Evolutionary conservation across 148 eudicot genomes (phyloP).

Genomic region (Amaranthus palmeri): DNA sequence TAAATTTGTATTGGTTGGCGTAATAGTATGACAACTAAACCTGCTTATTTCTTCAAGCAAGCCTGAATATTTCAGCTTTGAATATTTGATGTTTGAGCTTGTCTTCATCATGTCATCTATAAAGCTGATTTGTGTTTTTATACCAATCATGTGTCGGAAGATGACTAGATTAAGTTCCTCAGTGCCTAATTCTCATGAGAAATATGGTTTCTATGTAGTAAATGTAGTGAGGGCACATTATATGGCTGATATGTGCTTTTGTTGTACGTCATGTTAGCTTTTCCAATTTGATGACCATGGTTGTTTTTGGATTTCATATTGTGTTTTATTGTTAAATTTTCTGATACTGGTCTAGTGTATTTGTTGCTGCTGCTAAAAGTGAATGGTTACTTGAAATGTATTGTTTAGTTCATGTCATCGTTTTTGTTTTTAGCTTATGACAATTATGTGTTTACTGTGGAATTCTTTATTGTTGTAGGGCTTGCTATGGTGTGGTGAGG

Average conservation of each 20-base stretch:
- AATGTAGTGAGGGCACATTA: slow-evolving; percentile 23
- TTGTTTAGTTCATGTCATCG: no score
- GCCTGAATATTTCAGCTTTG: background rate
- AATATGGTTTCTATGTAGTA: slow-evolving; percentile 22
- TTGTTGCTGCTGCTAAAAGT: no score
- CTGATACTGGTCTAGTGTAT: no score
- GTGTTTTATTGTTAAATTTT: background rate
- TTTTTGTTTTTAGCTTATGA: no score
- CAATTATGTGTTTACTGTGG: no score
- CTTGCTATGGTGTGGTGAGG: slow-evolving; percentile 80
- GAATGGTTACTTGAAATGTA: no score
- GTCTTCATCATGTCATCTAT: slow-evolving; percentile 30
- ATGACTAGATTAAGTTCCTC: slow-evolving; percentile 37
- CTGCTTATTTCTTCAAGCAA: background rate
- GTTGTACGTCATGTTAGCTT: background rate
- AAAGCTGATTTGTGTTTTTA: slow-evolving; percentile 38
- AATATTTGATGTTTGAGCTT: background rate
- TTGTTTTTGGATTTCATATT: background rate
- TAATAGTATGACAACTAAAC: background rate
- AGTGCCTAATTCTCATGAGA: slow-evolving; percentile 23
- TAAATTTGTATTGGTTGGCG: background rate
- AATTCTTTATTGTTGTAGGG: slow-evolving; percentile 30
- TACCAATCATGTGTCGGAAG: slow-evolving; percentile 56
- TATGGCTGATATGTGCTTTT: background rate
- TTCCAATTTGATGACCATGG: background rate